Percentiles rank a stretch among this genome's conserved stretches.
Conservation (phyloP, 1,284 basidiomycete species). For the Psilocybe mexicana region DNA sequence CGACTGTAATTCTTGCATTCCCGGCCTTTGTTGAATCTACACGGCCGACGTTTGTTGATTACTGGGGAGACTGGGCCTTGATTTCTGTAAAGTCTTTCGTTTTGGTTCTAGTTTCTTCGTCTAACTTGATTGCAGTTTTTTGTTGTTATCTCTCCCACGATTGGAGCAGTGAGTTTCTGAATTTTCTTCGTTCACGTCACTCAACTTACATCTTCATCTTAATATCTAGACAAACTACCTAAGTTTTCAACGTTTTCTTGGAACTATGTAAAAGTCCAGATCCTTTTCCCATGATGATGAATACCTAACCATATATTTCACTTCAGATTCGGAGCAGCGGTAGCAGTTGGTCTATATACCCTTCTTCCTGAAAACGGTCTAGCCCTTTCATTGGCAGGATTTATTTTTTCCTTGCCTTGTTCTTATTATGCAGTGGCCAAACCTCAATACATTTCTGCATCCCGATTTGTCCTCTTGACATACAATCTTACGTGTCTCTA, state of each 20-base stretch:
- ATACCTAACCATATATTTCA: background rate
- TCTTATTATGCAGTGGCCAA: conserved; percentile 88
- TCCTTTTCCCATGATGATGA: conserved; percentile 3
- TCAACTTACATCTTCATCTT: conserved; percentile 1
- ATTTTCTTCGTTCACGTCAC: background rate
- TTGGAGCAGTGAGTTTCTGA: conserved; percentile 66
- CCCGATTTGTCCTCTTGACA: conserved; percentile 86
- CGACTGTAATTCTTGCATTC: conserved; percentile 76
- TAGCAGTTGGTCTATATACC: conserved; percentile 73
- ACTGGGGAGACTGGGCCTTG: conserved; percentile 92
- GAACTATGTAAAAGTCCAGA: conserved; percentile 67
- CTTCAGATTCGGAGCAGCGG: conserved; percentile 72
- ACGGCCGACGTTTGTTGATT: conserved; percentile 76
- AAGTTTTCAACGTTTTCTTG: conserved; percentile 75
- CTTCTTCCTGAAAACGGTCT: conserved; percentile 78
- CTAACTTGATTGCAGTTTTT: conserved; percentile 59
- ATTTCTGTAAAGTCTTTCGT: conserved; percentile 66
- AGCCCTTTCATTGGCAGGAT: conserved; percentile 81
- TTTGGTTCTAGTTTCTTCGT: background rate
- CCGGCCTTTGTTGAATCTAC: conserved; percentile 86
- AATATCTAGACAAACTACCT: conserved; percentile 74
- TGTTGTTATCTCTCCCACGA: conserved; percentile 86
- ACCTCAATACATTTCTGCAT: conserved; percentile 78
- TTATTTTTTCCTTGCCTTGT: conserved; percentile 91
- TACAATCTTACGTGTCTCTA: conserved; percentile 93